These are phyloP conservation scores for Argentina anserina DNA, from an alignment of 306 rosid species.

Conservation along the genomic window DNA sequence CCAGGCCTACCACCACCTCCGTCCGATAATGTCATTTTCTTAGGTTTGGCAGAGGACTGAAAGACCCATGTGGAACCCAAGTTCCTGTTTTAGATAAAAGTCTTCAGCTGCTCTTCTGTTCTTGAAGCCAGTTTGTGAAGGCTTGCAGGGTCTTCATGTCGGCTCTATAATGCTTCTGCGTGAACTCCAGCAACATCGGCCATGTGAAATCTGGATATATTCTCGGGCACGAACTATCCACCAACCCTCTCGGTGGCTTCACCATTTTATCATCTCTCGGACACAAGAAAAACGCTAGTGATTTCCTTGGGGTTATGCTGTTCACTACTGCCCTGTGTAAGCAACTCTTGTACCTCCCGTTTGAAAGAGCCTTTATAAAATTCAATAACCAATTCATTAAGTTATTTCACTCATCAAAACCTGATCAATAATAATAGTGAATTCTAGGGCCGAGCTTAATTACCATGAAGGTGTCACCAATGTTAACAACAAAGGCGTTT, in stretches of 20 bases:
- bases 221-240: conserved; percentile 52
- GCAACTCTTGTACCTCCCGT: conserved; percentile 92
- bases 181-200: conserved; percentile 79
- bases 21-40: conserved; percentile 22
- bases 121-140: conserved; percentile 66
- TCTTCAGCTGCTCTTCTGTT: conserved; percentile 35
- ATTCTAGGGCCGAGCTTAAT: neutral
- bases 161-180: conserved; percentile 86
- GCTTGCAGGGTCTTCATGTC: conserved; percentile 79
- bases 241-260: conserved; percentile 67
- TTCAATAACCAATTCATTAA: neutral
- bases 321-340: conserved; percentile 98
- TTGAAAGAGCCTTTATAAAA: conserved; percentile 67
- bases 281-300: conserved; percentile 89
- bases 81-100: neutral
- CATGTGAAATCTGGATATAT: conserved; percentile 93
- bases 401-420: neutral
- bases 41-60: neutral
- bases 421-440: neutral
- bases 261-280: conserved; percentile 81
- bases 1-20: conserved; percentile 20
- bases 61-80: conserved; percentile 14
- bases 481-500: conserved; percentile 85
- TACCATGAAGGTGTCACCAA: conserved; percentile 99
- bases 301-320: conserved; percentile 64